Evolutionary conservation across 495 filamentous ascomycete genomes (phyloP), one percentile per base, ranked within the genome.

Genomic region (Talaromyces thailandensis): DNA sequence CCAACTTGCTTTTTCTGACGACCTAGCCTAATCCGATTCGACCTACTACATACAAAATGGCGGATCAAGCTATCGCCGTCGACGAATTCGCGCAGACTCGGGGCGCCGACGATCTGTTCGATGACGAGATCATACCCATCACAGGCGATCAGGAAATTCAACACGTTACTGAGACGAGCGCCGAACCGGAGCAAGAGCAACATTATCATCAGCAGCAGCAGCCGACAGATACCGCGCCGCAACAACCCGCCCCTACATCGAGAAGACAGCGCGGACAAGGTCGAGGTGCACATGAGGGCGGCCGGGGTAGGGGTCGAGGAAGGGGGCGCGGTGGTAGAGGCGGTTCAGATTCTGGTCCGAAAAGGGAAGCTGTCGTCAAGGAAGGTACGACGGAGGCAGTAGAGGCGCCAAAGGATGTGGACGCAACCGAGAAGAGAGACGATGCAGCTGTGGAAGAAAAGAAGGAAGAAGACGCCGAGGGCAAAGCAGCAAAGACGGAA

Each of bases 91-190:
- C 86, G 18, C 88, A 89, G 66, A 87, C 87, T 0, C 78, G 86
- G 29, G 79, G 78, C 11, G 81, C 80, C 16, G 87, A 91, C 64
- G 86, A 90, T 69, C 72, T 90, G 16, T 89, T 89, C 66, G 84
- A 87, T 64, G 87, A 90, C 67, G 88, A 89, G 66, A 87, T 89
- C 64, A 84, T 84, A 35, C 87, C 88, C 4, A 73, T 88, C 29
- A 59, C 80, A 2, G 69, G 69, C 3, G 73, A 74, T 60, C 71
- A 70, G 43, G 64, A 77, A 40, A 58, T 60, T 4, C 72, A 70
- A 37, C 66, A 67, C 1, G 70, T 73, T 40, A 62, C 61, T 24
- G 67, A 67, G 25, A 37, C 60, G n/a, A n/a, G 48, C 12, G 50
- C 16, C 16, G 40, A 24, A 16, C 60, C 68, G 24, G 65, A 55